These are phyloP conservation scores for Castanea mollissima DNA, from an alignment of 306 rosid genomes.

Conservation along the genomic window DNA sequence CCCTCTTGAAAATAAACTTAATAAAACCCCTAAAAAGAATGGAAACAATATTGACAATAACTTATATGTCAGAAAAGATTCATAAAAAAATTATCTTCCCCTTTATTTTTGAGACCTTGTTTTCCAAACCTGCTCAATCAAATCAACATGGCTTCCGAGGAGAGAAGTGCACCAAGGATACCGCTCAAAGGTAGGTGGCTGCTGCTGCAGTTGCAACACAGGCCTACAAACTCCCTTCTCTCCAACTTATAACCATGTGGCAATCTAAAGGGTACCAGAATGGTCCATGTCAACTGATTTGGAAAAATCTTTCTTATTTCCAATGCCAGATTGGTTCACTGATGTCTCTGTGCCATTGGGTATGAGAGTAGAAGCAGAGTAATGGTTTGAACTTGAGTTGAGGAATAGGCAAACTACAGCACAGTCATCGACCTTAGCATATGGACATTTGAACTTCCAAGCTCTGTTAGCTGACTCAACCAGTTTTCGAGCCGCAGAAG, in stretches of 20 bases:
- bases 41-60: constrained; percentile 40
- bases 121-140: constrained; percentile 32
- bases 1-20: constrained; percentile 39
- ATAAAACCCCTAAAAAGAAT: constrained; percentile 16
- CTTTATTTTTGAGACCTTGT: constrained; percentile 21
- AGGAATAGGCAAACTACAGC: constrained; percentile 84
- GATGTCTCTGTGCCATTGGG: constrained; percentile 26
- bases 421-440: constrained; percentile 70
- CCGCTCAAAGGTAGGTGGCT: constrained; percentile 9
- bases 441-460: constrained; percentile 55
- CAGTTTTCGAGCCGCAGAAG: constrained; percentile 51
- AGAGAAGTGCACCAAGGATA: constrained; percentile 26
- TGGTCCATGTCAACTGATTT: background rate
- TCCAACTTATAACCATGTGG: constrained; percentile 23
- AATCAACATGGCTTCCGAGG: constrained; percentile 44
- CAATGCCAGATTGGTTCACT: background rate
- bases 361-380: constrained; percentile 12
- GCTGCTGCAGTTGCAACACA: constrained; percentile 26
- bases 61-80: constrained; percentile 21
- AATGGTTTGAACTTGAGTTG: constrained; percentile 29
- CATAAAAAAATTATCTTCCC: constrained; percentile 28
- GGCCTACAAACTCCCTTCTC: constrained; percentile 28
- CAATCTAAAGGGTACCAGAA: background rate
- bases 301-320: background rate
- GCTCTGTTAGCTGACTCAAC: constrained; percentile 65